Base-by-base conservation (phyloP, 805 yeast genomes). In the Candida hispaniensis region DNA sequence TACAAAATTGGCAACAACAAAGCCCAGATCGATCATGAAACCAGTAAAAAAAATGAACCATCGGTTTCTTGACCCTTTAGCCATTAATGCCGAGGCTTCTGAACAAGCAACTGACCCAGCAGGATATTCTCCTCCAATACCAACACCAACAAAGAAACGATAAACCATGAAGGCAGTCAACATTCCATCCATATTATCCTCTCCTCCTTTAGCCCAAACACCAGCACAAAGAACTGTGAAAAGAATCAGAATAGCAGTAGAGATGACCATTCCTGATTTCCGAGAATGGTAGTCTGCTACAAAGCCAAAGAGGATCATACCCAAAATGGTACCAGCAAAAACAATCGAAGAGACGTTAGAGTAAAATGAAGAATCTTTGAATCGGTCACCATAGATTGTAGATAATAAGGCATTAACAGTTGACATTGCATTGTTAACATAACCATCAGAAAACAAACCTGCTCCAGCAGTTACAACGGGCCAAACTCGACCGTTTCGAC, bases 61-160 rank as follows among this genome's bases (percentile, higher is more conserved):
- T 55, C 95, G 69, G 61, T 86, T 83, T 63, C 96, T 77, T 41
- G 69, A 67, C 40, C 93, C 93, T n/a, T 73, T 66, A 11, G 86
- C 80, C 47, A 85, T 61, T 43, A 71, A 60, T 39, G 79, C 75
- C 28, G 93, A 74, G 23, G 93, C 91, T 58, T 86, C 96, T 17
- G 95, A 85, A 47, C 93, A 82, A 21, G 93, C 93, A 12, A 86
- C 88, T 6, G 94, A 78, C 27, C 94, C 86, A 9, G 93, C 78
- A 29, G 95, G 94, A 53, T 86, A 86, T 59, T 86, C 97, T 32
- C 93, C 86, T 48, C 97, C 97, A 47, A 88, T 80, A 49, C 86
- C 93, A 44, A 82, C 64, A 59, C 97, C 97, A 34, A 86, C 61
- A 58, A 86, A 76, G 56, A 81, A 81, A 56, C 97, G 70, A 55